These are phyloP conservation scores for Teunomyces stri DNA, from an alignment of 805 yeast species.

Conservation along the genomic window DNA sequence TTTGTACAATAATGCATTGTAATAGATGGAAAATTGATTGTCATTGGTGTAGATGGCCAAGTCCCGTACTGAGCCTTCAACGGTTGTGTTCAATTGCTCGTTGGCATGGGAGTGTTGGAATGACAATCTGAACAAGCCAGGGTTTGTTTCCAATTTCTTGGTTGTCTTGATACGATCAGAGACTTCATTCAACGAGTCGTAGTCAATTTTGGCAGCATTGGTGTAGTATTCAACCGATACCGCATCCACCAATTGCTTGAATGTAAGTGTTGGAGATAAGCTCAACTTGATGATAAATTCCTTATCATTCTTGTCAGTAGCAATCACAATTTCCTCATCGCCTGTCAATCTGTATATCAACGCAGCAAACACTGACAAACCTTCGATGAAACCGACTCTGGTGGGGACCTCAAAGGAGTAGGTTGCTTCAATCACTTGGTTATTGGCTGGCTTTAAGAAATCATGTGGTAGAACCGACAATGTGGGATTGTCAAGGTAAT, in stretches of 20 bases:
- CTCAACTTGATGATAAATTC: slow-evolving; percentile 63
- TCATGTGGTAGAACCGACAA: slow-evolving; percentile 87
- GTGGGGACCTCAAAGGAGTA: slow-evolving; percentile 28
- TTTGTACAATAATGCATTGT: slow-evolving; percentile 74
- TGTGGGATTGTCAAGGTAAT: slow-evolving; percentile 72
- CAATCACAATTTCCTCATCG: slow-evolving; percentile 89
- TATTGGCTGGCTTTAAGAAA: slow-evolving; percentile 71
- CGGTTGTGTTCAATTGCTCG: slow-evolving; percentile 46
- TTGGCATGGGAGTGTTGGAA: slow-evolving; percentile 45
- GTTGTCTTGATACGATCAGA: slow-evolving; percentile 48
- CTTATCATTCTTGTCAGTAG: slow-evolving; percentile 50
- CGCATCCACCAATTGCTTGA: slow-evolving; percentile 49
- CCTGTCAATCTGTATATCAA: slow-evolving; percentile 82
- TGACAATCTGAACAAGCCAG: slow-evolving; percentile 61
- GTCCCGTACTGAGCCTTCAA: slow-evolving; percentile 60
- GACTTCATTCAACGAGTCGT: slow-evolving; percentile 50
- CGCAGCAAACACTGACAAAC: slow-evolving; percentile 65
- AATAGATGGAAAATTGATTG: slow-evolving; percentile 47
- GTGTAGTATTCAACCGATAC: slow-evolving; percentile 43
- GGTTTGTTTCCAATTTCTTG: slow-evolving; percentile 54
- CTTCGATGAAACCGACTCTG: slow-evolving; percentile 42
- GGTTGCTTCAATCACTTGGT: slow-evolving; percentile 64
- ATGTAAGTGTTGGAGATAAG: slow-evolving; percentile 54
- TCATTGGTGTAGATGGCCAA: slow-evolving; percentile 48
- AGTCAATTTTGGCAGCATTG: slow-evolving; percentile 37